Base-by-base conservation (phyloP, 768 basidiomycete species). In the Clitopilus hobsonii region DNA sequence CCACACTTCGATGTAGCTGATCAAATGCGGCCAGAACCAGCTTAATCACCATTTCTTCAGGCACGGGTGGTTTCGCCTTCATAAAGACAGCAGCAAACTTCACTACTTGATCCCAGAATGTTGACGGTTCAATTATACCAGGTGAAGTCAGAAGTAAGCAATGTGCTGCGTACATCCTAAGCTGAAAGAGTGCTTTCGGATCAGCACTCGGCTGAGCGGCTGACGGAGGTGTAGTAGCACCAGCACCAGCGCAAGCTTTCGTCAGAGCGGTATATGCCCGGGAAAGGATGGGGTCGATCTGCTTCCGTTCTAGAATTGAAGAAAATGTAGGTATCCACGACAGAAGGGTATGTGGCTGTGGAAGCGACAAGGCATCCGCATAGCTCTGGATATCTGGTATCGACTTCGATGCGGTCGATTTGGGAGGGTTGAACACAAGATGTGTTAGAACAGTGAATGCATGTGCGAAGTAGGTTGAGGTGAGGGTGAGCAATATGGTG, bases 61-160 rank as follows among this genome's bases (percentile, higher is more conserved):
- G 60, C 11, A 55, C 36, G 49, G 41, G 41, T 23, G 64, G 58
- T 0, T 66, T 62, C 0, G 71, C 63, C 49, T 75, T 78, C 28
- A 77, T 69, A 52, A 78, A 80, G n/a, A 74, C 65, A 13, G 65
- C 72, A 20, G 74, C 73, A 62, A 74, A 81, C 58, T 79, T 84
- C 54, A 74, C 73, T 24, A 65, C 74, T 61, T 91, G 90, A 48
- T 86, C 84, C 89, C 89, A 90, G 64, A 91, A 86, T 0, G 76
- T 78, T 48, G 71, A 71, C 2, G 84, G 68, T 48, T 80, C 75
- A 24, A 80, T 60, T 30, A 79, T 73, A 26, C 80, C 73, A 23
- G 74, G 63, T 8, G 77, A 74, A 5, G 84, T 80, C 53, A 73
- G 71, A 8, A 70, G 70, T 56, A 75, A 66, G 65, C 68, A 85